phyloP scores from a whole-genome alignment of 352 stramenopile species.

The Globisporangium viniferum region DNA sequence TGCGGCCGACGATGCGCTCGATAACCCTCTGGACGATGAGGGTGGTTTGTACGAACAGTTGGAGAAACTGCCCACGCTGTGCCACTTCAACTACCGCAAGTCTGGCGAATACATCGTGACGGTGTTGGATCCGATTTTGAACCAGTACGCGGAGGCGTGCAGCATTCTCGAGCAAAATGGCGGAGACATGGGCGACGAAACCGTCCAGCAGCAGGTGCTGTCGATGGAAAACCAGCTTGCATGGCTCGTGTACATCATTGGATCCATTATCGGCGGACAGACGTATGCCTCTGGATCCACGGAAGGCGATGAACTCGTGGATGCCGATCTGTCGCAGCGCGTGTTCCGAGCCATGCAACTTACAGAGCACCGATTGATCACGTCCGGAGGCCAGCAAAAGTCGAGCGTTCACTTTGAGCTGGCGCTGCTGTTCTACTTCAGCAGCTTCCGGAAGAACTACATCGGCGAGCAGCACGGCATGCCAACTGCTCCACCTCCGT shows the following conservation, averaged over 20 bases:
- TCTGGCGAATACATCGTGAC: constrained; percentile 92
- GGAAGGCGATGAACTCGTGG: constrained; percentile 94
- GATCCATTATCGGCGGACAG: constrained; percentile 94
- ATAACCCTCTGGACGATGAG: constrained; percentile 97
- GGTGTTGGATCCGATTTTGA: constrained; percentile 94
- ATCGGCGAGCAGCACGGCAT: constrained; percentile 90
- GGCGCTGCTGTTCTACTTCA: constrained; percentile 96
- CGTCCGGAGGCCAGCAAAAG: constrained; percentile 73
- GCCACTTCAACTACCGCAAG: constrained; percentile 94
- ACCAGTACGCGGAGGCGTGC: constrained; percentile 90
- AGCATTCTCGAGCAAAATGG: constrained; percentile 67
- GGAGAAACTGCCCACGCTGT: constrained; percentile 96
- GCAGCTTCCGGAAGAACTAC: constrained; percentile 91
- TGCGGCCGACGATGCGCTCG: constrained; percentile 89
- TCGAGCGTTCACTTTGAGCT: constrained; percentile 94
- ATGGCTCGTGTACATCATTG: constrained; percentile 97
- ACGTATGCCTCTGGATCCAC: constrained; percentile 90
- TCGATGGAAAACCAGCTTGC: constrained; percentile 95
- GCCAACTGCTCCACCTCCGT: constrained; percentile 67
- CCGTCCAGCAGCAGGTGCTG: constrained; percentile 57
- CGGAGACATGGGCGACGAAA: constrained; percentile 35
- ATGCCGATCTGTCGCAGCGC: constrained; percentile 94
- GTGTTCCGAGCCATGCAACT: constrained; percentile 95
- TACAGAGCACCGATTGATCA: constrained; percentile 94
- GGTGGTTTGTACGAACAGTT: constrained; percentile 96